A percentile compares a stretch with the other conserved stretches of the same genome.
Conservation (phyloP, 164 flowering plant genomes). For the Hamamelis virginiana region DNA sequence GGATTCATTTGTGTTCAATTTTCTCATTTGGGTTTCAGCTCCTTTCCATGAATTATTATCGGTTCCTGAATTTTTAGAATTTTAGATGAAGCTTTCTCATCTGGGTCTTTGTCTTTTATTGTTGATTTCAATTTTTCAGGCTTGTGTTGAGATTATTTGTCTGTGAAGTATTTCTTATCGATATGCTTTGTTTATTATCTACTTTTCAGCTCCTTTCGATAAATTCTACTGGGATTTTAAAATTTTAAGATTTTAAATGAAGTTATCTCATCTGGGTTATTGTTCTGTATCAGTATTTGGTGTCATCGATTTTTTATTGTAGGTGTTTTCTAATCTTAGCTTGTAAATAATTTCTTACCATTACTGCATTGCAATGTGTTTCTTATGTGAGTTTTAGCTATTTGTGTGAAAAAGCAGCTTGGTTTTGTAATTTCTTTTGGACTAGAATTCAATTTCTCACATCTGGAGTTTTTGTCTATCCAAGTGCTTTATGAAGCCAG, state of each 20-base stretch:
- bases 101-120: slow-evolving; percentile 12
- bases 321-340: background rate
- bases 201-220: too few relatives aligned
- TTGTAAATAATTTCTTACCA: background rate
- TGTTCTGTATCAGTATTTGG: background rate
- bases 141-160: too few relatives aligned
- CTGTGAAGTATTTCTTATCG: too few relatives aligned
- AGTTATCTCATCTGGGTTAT: background rate
- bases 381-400: background rate
- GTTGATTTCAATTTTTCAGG: too few relatives aligned
- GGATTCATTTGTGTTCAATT: background rate
- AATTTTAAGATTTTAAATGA: background rate
- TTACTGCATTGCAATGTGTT: too few relatives aligned
- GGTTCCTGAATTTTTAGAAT: background rate
- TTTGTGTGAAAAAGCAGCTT: background rate
- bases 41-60: background rate
- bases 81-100: background rate
- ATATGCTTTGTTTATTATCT: too few relatives aligned
- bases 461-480: background rate
- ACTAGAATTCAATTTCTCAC: background rate
- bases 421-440: too few relatives aligned
- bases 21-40: background rate
- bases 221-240: background rate
- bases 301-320: background rate
- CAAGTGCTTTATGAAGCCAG: background rate